Percentiles rank a stretch among this genome's conserved stretches.
phyloP scores from a whole-genome alignment of 108 stramenopile species.

The Cyclotella choctawhatcheeana region DNA sequence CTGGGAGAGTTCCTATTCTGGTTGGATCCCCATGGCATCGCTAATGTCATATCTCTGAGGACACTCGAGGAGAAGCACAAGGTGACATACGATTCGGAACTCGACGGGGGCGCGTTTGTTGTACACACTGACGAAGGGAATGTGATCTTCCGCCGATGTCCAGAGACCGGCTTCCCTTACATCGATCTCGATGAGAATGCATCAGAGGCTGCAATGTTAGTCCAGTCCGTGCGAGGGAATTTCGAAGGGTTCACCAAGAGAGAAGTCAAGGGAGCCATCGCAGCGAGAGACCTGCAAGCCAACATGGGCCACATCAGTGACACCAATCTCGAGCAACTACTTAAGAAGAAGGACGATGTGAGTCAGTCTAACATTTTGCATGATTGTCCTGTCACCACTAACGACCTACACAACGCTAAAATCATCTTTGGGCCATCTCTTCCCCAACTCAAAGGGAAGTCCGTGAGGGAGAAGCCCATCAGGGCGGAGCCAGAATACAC shows the following conservation, averaged over 20 bases:
- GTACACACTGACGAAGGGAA: background rate
- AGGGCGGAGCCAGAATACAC: slow-evolving; percentile 24
- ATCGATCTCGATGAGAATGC: slow-evolving; percentile 4
- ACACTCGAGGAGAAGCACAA: background rate
- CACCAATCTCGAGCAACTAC: background rate
- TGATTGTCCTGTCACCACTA: slow-evolving; percentile 15
- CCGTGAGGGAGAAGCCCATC: slow-evolving; percentile 12
- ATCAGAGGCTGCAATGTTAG: background rate
- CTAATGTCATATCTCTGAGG: slow-evolving; percentile 7
- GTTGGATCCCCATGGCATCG: slow-evolving; percentile 4
- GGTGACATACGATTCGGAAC: background rate
- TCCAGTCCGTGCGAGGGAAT: slow-evolving; percentile 5
- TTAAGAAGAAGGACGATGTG: no score
- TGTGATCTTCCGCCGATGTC: slow-evolving; percentile 2
- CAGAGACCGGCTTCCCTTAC: slow-evolving; percentile 16
- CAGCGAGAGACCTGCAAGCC: background rate
- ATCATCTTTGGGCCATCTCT: slow-evolving; percentile 28
- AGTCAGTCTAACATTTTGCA: background rate
- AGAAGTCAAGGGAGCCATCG: slow-evolving; percentile 26
- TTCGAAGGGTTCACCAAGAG: slow-evolving; percentile 17
- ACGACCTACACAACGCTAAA: slow-evolving; percentile 17
- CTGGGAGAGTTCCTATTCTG: slow-evolving; percentile 5
- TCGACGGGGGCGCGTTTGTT: background rate
- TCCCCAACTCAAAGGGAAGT: slow-evolving; percentile 15
- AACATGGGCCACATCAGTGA: slow-evolving; percentile 4